Base-by-base conservation (phyloP, 2,329 filamentous ascomycete genomes). In the Tothia fuscella region DNA sequence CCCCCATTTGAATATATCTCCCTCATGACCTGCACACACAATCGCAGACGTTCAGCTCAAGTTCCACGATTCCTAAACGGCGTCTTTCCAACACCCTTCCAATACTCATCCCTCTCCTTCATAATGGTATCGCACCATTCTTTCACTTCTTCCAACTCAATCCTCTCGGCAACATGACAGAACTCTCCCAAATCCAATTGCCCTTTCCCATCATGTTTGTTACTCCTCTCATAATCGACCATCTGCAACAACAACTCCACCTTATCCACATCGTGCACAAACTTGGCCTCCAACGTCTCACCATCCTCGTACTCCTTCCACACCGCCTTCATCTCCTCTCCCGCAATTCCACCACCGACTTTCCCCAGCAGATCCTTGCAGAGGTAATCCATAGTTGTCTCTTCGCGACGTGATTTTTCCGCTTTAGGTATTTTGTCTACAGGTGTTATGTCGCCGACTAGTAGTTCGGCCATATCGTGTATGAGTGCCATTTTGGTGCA, bases 191-290 rank as follows among this genome's bases (percentile, higher is more conserved):
- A 65, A 59, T 96, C 86, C 29, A 86, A 60, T 48, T 66, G 63
- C 21, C 76, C 75, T 42, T 78, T 63, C n/a, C n/a, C n/a, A n/a
- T n/a, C n/a, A n/a, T n/a, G n/a, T n/a, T n/a, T n/a, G 38, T 76
- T 69, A 10, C 71, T 65, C 53, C 82, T 80, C 72, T 98, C 91
- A 56, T 98, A 98, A 62, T 98, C 91, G 22, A 93, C 68, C 83
- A 95, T 95, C 67, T 98, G 91, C 55, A 93, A 66, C 47, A 98
- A 64, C 49, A 98, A 67, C 66, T 98, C 91, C 60, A 98, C 78
- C 77, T 96, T 96, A 64, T 98, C 91, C 45, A 98, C 76, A 59
- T 98, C 91, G 59, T 98, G 91, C 32, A 98, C 91, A 49, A 89
- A 96, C 47, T 79, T 71, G 51, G 82, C 84, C 58, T 98, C 89